Conservation (phyloP, 345 rosid species). For the Arabidopsis arenosa region DNA sequence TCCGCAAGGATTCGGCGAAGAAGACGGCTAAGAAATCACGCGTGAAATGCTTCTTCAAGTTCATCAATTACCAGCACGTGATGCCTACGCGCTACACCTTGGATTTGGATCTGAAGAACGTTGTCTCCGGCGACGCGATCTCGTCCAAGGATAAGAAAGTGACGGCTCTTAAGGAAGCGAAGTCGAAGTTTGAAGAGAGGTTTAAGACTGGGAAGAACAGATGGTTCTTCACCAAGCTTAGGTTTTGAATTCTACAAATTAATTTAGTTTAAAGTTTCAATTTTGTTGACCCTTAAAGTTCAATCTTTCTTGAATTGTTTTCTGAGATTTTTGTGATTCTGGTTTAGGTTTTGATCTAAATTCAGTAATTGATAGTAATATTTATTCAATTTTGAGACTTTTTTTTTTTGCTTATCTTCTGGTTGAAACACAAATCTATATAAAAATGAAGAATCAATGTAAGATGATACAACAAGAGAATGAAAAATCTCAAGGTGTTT, state of each 20-base stretch:
- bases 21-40: conserved; percentile 57
- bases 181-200: conserved; percentile 54
- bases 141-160: conserved; percentile 54
- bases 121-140: conserved; percentile 33
- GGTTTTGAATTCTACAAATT: conserved; percentile 21
- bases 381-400: background rate
- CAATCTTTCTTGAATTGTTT: background rate
- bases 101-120: conserved; percentile 56
- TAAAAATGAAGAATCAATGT: conserved; percentile 14
- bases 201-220: conserved; percentile 57
- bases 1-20: conserved; percentile 52
- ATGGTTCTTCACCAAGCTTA: conserved; percentile 62
- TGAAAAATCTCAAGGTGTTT: conserved; percentile 29
- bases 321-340: background rate
- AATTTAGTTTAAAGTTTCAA: no score
- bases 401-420: background rate
- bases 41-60: conserved; percentile 51
- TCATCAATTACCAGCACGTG: conserved; percentile 54
- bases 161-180: conserved; percentile 48
- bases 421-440: background rate
- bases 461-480: conserved; percentile 29
- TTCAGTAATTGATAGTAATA: background rate
- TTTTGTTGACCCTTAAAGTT: background rate
- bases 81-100: conserved; percentile 61
- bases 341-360: background rate